Evolutionary conservation across 495 filamentous ascomycete genomes (phyloP), one percentile per base, ranked within the genome.

Genomic region (Penicillium lagena): DNA sequence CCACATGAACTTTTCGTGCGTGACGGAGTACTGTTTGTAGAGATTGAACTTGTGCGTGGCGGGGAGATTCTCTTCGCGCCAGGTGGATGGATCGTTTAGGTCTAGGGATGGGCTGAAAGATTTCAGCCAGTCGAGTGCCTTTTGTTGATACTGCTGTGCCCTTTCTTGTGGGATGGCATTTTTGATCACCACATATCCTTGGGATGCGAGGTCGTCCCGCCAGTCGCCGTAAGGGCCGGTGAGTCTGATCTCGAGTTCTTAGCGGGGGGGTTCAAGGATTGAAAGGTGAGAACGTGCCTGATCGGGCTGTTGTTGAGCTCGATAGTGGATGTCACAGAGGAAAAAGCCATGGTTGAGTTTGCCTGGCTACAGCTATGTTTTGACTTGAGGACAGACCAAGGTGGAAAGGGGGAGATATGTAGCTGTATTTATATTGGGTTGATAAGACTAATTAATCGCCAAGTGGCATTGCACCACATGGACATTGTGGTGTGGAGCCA

Each of bases 1-100:
- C 70, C 71, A 75, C 50, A 71, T 64, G 51, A 72, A 72, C 27
- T 64, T 67, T 42, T 75, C 71, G 41, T 73, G 71, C 4, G 52
- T 51, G 4, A 67, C 61, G 1, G 49, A 51, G 41, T 73, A 73
- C 7, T 40, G 35, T 28, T 46, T 41, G 44, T 55, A 67, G 2
- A 53, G 61, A 29, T 58, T 65, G 17, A 50, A 46, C 22, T 57
- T 59, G 41, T 47, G 60, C 8, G 62, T 55, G 1, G 58, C 45
- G 1, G 66, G 66, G 1, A 70, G 48, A 13, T 67, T 54, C 11
- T 57, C 50, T 2, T 37, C 37, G 15, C 29, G 52, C 64, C 64
- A 70, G 12, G 66, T 70, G 1, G 50, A 40, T 7, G 54, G 58
- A 29, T 67, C 46, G n/a, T 58, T 37, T 17, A 58, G 39, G 12